A percentile compares a stretch with the other conserved stretches of the same genome.
Evolutionary conservation across 441 rosid species (phyloP).

Genomic region (Corymbia citriodora): DNA sequence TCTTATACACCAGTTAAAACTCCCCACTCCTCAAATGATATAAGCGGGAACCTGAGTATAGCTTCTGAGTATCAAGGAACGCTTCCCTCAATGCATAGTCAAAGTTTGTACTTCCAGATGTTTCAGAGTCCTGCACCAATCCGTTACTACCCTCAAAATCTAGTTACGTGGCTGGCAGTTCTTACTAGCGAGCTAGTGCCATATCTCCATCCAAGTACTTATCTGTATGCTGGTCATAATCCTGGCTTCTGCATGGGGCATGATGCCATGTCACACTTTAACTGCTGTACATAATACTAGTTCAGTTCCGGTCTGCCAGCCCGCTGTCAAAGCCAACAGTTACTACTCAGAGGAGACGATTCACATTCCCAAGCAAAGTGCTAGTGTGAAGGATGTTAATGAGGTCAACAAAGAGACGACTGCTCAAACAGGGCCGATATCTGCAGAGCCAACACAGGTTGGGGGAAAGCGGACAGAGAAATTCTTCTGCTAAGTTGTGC

Average conservation of each 20-base stretch:
- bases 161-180: background rate
- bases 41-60: background rate
- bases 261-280: too few relatives aligned
- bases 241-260: too few relatives aligned
- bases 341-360: conserved; percentile 21
- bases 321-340: too few relatives aligned
- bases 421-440: conserved; percentile 9
- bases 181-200: background rate
- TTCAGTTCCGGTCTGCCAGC: too few relatives aligned
- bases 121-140: background rate
- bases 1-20: too few relatives aligned
- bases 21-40: too few relatives aligned
- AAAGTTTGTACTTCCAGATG: background rate
- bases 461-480: conserved; percentile 24
- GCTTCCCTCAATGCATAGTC: background rate
- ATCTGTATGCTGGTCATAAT: background rate
- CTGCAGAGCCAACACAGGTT: conserved; percentile 14
- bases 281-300: too few relatives aligned
- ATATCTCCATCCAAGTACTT: background rate
- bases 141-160: background rate
- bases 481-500: conserved; percentile 19
- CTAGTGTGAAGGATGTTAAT: conserved; percentile 5
- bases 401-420: conserved; percentile 15
- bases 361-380: conserved; percentile 22
- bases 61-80: background rate